A percentile compares a stretch with the other conserved stretches of the same genome.
Conservation (phyloP, 371 early-diverging fungal species). For the Mucor mucedo region DNA sequence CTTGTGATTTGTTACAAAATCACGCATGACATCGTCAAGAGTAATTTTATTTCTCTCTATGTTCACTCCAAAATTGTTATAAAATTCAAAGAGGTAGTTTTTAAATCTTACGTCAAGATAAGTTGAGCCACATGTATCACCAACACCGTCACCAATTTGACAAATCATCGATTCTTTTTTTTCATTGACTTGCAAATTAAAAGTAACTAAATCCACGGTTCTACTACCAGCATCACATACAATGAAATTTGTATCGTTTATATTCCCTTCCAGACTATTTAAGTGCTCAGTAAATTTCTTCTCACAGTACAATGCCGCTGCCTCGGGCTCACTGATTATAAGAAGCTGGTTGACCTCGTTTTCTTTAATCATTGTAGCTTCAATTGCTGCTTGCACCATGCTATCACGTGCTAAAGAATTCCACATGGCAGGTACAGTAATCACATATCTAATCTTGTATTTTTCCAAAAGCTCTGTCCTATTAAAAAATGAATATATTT, state of each 20-base stretch:
- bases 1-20: not conserved
- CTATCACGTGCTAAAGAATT: slow-evolving; percentile 34
- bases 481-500: not conserved
- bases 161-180: not conserved
- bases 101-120: slow-evolving; percentile 50
- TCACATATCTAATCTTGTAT: not conserved
- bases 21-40: not conserved
- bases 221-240: slow-evolving; percentile 56
- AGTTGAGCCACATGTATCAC: slow-evolving; percentile 54
- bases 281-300: not conserved
- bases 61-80: not conserved
- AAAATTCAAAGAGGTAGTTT: not conserved
- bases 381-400: slow-evolving; percentile 44
- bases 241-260: slow-evolving; percentile 46
- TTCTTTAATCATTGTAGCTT: slow-evolving; percentile 36
- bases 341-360: slow-evolving; percentile 35
- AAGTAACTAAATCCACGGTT: slow-evolving; percentile 45
- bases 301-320: slow-evolving; percentile 45
- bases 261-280: not conserved
- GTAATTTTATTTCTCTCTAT: not conserved
- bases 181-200: not conserved
- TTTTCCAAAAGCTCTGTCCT: not conserved
- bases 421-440: slow-evolving; percentile 44
- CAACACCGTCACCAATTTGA: slow-evolving; percentile 45
- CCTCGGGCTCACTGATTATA: slow-evolving; percentile 54